Base-by-base conservation (phyloP, 352 stramenopile genomes). In the Phytopythium cucurbitacearum region DNA sequence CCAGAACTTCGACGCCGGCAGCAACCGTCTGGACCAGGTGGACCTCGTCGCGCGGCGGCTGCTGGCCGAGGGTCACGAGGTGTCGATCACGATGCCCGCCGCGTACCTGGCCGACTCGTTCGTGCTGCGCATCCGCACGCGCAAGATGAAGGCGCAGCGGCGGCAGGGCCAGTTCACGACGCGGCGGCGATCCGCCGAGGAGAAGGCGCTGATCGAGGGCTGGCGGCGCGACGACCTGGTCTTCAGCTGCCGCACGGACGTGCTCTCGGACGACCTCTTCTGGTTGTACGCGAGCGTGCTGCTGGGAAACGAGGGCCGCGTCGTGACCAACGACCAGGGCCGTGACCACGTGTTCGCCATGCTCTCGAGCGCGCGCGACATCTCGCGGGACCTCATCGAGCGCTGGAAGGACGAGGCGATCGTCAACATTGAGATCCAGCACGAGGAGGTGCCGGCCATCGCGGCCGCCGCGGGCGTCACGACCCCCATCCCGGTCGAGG, bases 281-380 rank as follows among this genome's bases (percentile, higher is more conserved):
- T 99, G 97, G 97, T 71, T 99, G 36, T 98, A 98, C 65, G 94
- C 90, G 7, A 96, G 90, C 36, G 74, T 96, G 45, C 66, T 89
- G 15, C 55, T 93, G 34, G 80, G 74, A 5, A 53, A 61, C 6
- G 65, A 85, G 32, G 74, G 66, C 1, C 71, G 96, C 39, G 83
- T 98, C 6, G 75, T 99, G 5, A 98, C 94, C 3, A 99, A 99
- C 68, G 96, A 99, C 68, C 92, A 98, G 73, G 98, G 98, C 65
- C 79, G 96, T 40, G 97, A 99, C 76, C 97, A 99, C 80, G 75
- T 91, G 5, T 78, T 77, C 40, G 73, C 76, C 49, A 49, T 92
- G 39, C 64, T 87, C 9, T 77, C 42, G 50, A n/a, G 11, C 12
- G 50, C 36, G 34, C 49, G 69, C 8, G 58, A 54, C 28, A 77